Percentiles rank a stretch among this genome's conserved stretches.
phyloP scores from a whole-genome alignment of 2,329 filamentous ascomycete species.

The Stagonosporopsis rhizophila region DNA sequence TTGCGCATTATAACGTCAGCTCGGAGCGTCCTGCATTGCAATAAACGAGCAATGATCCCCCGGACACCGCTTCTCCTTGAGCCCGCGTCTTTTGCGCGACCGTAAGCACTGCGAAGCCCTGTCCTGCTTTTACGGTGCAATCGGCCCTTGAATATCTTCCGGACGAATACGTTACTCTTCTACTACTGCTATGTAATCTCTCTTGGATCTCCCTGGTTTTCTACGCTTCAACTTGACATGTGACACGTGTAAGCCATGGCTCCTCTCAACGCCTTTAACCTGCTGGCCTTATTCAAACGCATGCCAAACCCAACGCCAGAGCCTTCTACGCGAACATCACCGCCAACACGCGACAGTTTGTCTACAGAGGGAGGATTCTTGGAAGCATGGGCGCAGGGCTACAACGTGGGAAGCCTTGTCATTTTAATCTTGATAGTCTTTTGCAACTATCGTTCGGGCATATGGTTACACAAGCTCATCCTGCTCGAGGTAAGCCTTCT shows the following conservation, averaged over 20 bases:
- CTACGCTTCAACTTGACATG: slow-evolving; percentile 2
- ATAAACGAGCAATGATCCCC: slow-evolving; percentile 8
- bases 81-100: slow-evolving; percentile 9
- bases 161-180: background rate
- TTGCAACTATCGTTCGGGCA: slow-evolving; percentile 46
- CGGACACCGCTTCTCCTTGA: slow-evolving; percentile 5
- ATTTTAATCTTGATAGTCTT: slow-evolving; percentile 47
- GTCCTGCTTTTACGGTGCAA: background rate
- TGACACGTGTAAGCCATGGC: slow-evolving; percentile 30
- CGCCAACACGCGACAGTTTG: slow-evolving; percentile 37
- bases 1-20: slow-evolving; percentile 9
- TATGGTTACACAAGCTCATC: slow-evolving; percentile 46
- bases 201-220: background rate
- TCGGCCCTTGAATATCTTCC: slow-evolving; percentile 4
- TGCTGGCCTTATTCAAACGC: slow-evolving; percentile 28
- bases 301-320: slow-evolving; percentile 25
- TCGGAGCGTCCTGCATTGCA: background rate
- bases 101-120: slow-evolving; percentile 10
- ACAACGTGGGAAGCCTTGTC: slow-evolving; percentile 45
- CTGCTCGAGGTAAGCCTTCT: slow-evolving; percentile 38
- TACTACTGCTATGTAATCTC: background rate
- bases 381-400: slow-evolving; percentile 49
- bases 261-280: slow-evolving; percentile 22
- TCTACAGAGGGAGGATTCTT: slow-evolving; percentile 39
- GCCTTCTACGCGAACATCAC: slow-evolving; percentile 34